Evolutionary conservation across 1,284 basidiomycete genomes (phyloP).

Genomic region (Marasmius oreades): DNA sequence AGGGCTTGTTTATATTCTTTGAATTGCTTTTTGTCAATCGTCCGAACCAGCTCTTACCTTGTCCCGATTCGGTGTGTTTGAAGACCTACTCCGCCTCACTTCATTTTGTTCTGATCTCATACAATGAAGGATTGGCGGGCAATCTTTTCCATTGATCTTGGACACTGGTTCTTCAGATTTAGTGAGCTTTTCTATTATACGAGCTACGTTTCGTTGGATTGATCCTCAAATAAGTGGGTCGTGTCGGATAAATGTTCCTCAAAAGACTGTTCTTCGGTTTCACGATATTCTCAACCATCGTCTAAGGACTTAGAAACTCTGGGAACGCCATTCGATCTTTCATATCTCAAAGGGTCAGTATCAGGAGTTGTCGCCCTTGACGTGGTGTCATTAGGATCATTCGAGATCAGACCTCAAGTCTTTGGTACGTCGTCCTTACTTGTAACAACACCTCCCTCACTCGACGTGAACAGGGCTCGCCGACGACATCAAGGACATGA

Average conservation of each 20-base stretch:
- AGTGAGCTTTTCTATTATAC: background rate
- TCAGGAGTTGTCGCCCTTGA: slow-evolving; percentile 41
- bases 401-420: slow-evolving; percentile 36
- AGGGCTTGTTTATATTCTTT: slow-evolving; percentile 15
- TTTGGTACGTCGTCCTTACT: slow-evolving; percentile 30
- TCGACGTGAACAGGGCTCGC: slow-evolving; percentile 36
- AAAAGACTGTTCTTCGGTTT: slow-evolving; percentile 30
- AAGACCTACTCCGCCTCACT: slow-evolving; percentile 1
- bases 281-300: slow-evolving; percentile 24
- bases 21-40: background rate
- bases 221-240: slow-evolving; percentile 29
- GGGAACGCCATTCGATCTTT: slow-evolving; percentile 33
- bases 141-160: slow-evolving; percentile 45
- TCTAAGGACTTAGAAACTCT: slow-evolving; percentile 31
- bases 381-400: slow-evolving; percentile 39
- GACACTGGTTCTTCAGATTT: slow-evolving; percentile 14
- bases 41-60: slow-evolving; percentile 35
- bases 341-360: slow-evolving; percentile 47
- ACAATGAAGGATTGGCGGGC: slow-evolving; percentile 36
- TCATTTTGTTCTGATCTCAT: slow-evolving; percentile 9
- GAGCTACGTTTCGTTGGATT: background rate
- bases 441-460: background rate
- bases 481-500: slow-evolving; percentile 40
- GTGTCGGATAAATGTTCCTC: slow-evolving; percentile 28
- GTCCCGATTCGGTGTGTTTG: slow-evolving; percentile 31